A percentile compares a stretch with the other conserved stretches of the same genome.
phyloP scores from a whole-genome alignment of 139 green algal genomes.

The Chlamydomonas incerta region DNA sequence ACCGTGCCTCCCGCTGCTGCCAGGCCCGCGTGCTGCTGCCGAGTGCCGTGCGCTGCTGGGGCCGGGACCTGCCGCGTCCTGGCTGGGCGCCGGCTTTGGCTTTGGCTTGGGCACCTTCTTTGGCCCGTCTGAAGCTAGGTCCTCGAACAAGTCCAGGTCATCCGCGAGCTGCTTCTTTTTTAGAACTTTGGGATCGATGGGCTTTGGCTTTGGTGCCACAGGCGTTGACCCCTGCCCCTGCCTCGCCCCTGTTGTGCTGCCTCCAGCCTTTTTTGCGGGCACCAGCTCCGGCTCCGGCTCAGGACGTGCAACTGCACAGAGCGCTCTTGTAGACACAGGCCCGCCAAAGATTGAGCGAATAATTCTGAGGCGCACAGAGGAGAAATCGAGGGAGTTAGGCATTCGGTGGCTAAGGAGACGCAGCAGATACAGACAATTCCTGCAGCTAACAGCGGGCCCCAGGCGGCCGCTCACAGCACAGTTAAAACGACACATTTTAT shows the following conservation, averaged over 20 bases:
- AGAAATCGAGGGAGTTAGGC: no score
- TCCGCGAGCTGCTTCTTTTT: slow-evolving; percentile 16
- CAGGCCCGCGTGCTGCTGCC: not conserved
- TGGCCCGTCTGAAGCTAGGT: slow-evolving; percentile 20
- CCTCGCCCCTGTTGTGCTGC: not conserved
- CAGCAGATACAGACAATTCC: no score
- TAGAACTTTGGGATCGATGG: slow-evolving; percentile 33
- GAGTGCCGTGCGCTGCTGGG: not conserved
- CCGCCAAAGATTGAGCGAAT: slow-evolving; percentile 32
- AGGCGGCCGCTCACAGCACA: no score
- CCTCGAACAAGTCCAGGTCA: slow-evolving; percentile 36
- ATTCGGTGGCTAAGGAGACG: no score
- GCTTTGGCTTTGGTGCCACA: slow-evolving; percentile 9
- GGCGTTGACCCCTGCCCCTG: not conserved
- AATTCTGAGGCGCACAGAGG: no score
- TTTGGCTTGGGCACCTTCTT: slow-evolving; percentile 6
- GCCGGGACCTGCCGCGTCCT: slow-evolving; percentile 6
- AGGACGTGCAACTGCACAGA: not conserved
- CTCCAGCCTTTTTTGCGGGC: not conserved
- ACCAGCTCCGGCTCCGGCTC: slow-evolving; percentile 11
- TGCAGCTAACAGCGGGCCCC: no score
- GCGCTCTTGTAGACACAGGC: slow-evolving; percentile 10
- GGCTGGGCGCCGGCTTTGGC: slow-evolving; percentile 1
- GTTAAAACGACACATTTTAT: no score
- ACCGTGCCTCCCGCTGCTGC: not conserved